Percentiles rank a stretch among this genome's conserved stretches.
Evolutionary conservation across 225 moss, liverwort and hornwort species (phyloP).

Genomic region (Thuidium tamariscinum): DNA sequence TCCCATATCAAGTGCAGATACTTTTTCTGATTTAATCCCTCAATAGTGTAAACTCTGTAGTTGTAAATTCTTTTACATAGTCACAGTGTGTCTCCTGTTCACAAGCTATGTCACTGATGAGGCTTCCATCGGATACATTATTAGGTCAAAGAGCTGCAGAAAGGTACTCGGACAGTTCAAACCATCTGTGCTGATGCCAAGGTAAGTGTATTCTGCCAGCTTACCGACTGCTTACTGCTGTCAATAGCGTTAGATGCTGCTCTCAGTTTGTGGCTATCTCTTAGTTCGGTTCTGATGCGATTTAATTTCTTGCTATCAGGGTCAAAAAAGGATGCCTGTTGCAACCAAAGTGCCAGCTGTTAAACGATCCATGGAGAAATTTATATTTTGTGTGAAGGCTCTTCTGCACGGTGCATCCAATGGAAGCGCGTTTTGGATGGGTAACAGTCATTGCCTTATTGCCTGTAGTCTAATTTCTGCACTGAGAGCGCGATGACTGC

Average conservation of each 20-base stretch:
- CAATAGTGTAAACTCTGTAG: background rate
- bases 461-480: background rate
- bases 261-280: background rate
- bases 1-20: background rate
- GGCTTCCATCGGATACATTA: background rate
- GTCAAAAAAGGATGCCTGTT: conserved; percentile 81
- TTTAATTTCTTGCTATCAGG: conserved; percentile 22
- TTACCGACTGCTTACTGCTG: background rate
- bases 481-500: background rate
- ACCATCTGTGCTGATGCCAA: conserved; percentile 83
- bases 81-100: background rate
- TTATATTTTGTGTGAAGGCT: conserved; percentile 73
- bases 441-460: conserved; percentile 14
- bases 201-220: conserved; percentile 16
- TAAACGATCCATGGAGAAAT: conserved; percentile 83
- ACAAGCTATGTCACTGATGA: background rate
- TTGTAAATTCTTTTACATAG: background rate
- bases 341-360: conserved; percentile 77
- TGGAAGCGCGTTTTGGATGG: conserved; percentile 80
- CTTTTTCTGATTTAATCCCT: background rate
- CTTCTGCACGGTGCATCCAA: conserved; percentile 76
- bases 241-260: background rate
- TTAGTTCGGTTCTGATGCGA: background rate
- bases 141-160: conserved; percentile 77
- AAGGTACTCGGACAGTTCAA: conserved; percentile 72